Evolutionary conservation across 2,329 filamentous ascomycete genomes (phyloP), one percentile per base, ranked within the genome.

Genomic region (Cryphonectria naterciae): DNA sequence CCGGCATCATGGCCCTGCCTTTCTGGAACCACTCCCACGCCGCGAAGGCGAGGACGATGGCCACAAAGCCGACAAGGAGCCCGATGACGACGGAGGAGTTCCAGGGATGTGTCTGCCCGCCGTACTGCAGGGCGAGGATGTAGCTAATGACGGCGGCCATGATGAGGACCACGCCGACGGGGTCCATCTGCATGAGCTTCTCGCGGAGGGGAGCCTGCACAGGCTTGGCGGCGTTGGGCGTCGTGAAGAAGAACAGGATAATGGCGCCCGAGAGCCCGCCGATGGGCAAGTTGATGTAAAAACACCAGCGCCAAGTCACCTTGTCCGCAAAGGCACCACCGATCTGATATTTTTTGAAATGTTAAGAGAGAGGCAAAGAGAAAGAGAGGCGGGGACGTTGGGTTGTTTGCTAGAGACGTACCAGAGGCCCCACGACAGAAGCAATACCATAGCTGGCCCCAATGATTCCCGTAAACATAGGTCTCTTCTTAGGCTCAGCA

Each of bases 1-100:
- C 78, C 0, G 84, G 82, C 2, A 89, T 79, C 81, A 88, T 87
- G 46, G 86, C 85, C 1, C 81, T 77, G 32, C 85, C 83, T 5
- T 84, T 85, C 70, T 79, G 76, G 41, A 70, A 80, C 46, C 70
- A 78, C 72, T 83, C 79, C 67, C 79, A 77, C 19, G 73, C 73
- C 4, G 70, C 74, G 71, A 83, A 82, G 41, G 74, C 56, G n/a
- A 75, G 46, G 7, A 78, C 8, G 22, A 77, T 68, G 17, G 74
- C 62, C 7, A 70, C 74, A 8, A 75, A 76, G 0, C 77, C 77
- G 49, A 82, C 76, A 2, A 83, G 75, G 22, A 78, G 76, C 10
- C 80, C 81, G 37, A 83, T 79, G 19, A 83, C 79, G 17, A 75
- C 72, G 19, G 75, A 73, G 6, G 71, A 73, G 49, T 73, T 74